Evolutionary conservation across 306 rosid genomes (phyloP).

Genomic region (Alnus glutinosa): DNA sequence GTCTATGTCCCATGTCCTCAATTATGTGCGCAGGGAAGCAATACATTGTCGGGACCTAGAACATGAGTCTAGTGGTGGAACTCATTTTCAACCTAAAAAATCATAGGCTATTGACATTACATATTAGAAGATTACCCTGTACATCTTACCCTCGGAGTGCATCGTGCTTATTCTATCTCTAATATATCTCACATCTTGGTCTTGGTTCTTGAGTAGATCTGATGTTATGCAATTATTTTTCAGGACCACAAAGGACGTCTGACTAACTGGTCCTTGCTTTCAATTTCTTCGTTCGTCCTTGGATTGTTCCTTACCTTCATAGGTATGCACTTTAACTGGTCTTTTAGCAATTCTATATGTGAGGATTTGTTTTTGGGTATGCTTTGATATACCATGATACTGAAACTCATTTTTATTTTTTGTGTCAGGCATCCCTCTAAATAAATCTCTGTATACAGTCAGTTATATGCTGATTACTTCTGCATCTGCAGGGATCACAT

Average conservation of each 20-base stretch:
- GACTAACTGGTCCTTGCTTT: slow-evolving; percentile 52
- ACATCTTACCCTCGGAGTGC: background rate
- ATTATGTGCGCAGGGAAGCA: background rate
- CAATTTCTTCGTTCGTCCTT: slow-evolving; percentile 50
- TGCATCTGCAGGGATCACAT: slow-evolving; percentile 73
- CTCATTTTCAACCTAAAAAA: background rate
- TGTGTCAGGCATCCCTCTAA: slow-evolving; percentile 75
- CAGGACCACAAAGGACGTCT: slow-evolving; percentile 84
- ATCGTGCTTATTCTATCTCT: background rate
- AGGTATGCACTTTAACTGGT: slow-evolving; percentile 41
- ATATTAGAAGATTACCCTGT: background rate
- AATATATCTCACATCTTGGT: background rate
- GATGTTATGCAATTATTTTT: slow-evolving; percentile 25
- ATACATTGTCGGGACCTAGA: background rate
- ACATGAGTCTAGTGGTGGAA: background rate
- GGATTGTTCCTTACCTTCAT: slow-evolving; percentile 52
- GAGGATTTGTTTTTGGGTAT: background rate
- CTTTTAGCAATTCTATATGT: slow-evolving; percentile 16
- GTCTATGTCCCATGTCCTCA: background rate
- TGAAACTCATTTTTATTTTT: background rate
- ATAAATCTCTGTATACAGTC: slow-evolving; percentile 77
- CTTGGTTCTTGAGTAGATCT: slow-evolving; percentile 13
- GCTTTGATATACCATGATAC: slow-evolving; percentile 1
- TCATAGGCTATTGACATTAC: background rate
- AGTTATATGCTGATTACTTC: slow-evolving; percentile 83